Evolutionary conservation across 1,284 basidiomycete species (phyloP).

Genomic region (Leccinum pseudoinsigne): DNA sequence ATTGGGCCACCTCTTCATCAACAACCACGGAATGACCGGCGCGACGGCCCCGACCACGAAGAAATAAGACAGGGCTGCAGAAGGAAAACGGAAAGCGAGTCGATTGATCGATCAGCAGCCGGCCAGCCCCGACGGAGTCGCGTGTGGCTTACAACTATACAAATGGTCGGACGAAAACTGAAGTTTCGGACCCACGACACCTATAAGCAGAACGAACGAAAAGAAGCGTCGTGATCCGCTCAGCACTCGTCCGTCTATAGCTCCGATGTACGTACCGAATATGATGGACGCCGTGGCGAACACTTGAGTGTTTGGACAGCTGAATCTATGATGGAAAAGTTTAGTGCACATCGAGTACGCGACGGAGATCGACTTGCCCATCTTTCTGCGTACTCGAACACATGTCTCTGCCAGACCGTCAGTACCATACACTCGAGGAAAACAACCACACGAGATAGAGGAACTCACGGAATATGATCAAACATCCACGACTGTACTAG

Average conservation of each 20-base stretch:
- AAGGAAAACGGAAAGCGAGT: background rate
- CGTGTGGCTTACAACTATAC: constrained; percentile 30
- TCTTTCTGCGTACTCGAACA: constrained; percentile 35
- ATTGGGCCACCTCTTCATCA: constrained; percentile 45
- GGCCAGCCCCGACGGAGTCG: no score
- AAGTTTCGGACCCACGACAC: constrained; percentile 40
- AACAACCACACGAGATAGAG: background rate
- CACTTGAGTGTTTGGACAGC: constrained; percentile 37
- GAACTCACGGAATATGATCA: constrained; percentile 28
- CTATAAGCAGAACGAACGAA: constrained; percentile 15
- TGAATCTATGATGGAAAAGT: constrained; percentile 27
- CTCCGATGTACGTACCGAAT: constrained; percentile 25
- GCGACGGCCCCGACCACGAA: constrained; percentile 47
- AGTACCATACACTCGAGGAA: background rate
- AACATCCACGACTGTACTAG: constrained; percentile 50
- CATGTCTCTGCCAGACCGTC: constrained; percentile 27
- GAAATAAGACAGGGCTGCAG: constrained; percentile 42
- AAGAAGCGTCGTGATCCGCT: background rate
- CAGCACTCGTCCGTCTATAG: background rate
- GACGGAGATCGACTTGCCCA: constrained; percentile 20
- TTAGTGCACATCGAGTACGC: background rate
- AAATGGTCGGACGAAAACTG: constrained; percentile 39
- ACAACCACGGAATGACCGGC: constrained; percentile 44
- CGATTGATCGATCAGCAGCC: background rate
- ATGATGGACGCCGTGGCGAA: constrained; percentile 41